phyloP scores from a whole-genome alignment of 1,284 basidiomycete genomes.

The Pseudozyma tsukubaensis region DNA sequence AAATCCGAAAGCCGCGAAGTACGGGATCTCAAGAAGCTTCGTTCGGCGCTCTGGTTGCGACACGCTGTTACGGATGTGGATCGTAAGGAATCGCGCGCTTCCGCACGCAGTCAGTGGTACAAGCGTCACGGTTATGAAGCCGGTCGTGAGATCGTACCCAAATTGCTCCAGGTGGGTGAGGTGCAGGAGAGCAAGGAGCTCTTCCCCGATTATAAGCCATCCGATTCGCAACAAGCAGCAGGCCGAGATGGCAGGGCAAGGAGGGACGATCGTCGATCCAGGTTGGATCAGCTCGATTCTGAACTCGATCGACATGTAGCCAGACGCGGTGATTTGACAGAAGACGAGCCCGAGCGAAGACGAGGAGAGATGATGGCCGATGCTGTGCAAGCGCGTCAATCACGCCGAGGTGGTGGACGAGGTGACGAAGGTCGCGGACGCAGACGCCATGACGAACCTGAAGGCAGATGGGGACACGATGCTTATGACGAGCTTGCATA shows the following conservation, averaged over 20 bases:
- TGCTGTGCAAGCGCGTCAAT: slow-evolving; percentile 14
- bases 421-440: slow-evolving; percentile 9
- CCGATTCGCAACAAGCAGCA: neutral
- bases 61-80: slow-evolving; percentile 58
- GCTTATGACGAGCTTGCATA: slow-evolving; percentile 19
- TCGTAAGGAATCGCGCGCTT: slow-evolving; percentile 55
- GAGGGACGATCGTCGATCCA: slow-evolving; percentile 6
- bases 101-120: slow-evolving; percentile 62
- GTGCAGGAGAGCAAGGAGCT: slow-evolving; percentile 42
- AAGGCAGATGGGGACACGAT: slow-evolving; percentile 33
- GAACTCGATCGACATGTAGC: slow-evolving; percentile 39
- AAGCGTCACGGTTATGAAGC: slow-evolving; percentile 62
- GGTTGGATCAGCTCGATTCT: slow-evolving; percentile 41
- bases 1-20: slow-evolving; percentile 25
- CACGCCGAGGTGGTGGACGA: neutral
- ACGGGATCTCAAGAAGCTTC: slow-evolving; percentile 41
- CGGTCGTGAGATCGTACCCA: slow-evolving; percentile 64
- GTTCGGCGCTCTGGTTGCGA: slow-evolving; percentile 51
- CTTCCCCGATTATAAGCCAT: slow-evolving; percentile 39
- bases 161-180: slow-evolving; percentile 59
- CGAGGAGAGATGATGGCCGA: slow-evolving; percentile 46
- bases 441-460: slow-evolving; percentile 3
- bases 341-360: slow-evolving; percentile 24
- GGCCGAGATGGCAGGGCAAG: slow-evolving; percentile 1
- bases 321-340: neutral